Evolutionary conservation across 164 flowering plant species (phyloP).

Genomic region (Berberis thunbergii): DNA sequence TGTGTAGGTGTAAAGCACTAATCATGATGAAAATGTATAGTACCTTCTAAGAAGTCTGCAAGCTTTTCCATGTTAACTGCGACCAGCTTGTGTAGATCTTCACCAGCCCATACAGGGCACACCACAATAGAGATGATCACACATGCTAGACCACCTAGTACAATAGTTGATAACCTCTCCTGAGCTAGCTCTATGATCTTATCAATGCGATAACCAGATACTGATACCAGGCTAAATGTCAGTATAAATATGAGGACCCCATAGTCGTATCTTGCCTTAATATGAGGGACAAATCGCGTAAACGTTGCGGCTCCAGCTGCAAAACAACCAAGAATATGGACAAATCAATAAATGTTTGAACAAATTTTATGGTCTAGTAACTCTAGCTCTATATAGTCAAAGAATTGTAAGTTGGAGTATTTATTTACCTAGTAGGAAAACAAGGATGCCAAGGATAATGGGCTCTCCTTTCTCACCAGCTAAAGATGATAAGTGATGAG

Average conservation of each 20-base stretch:
- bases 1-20: background rate
- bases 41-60: conserved; percentile 65
- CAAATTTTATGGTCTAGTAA: background rate
- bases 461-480: conserved; percentile 54
- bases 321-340: background rate
- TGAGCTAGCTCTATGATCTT: conserved; percentile 45
- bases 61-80: conserved; percentile 61
- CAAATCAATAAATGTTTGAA: background rate
- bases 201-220: conserved; percentile 61
- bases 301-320: conserved; percentile 58
- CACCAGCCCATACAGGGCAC: conserved; percentile 89
- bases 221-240: conserved; percentile 64
- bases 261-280: conserved; percentile 69
- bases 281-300: conserved; percentile 49
- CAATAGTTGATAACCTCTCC: conserved; percentile 51
- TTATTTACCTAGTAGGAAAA: conserved; percentile 48
- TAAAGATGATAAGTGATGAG: conserved; percentile 43
- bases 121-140: conserved; percentile 39
- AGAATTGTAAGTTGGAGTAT: background rate
- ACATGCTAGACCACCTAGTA: conserved; percentile 50
- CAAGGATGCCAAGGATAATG: conserved; percentile 44
- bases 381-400: background rate
- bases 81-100: conserved; percentile 62
- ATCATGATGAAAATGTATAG: background rate
- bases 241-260: conserved; percentile 67